Evolutionary conservation across 2,329 filamentous ascomycete genomes (phyloP).

Genomic region (Epichloe gansuensis): DNA sequence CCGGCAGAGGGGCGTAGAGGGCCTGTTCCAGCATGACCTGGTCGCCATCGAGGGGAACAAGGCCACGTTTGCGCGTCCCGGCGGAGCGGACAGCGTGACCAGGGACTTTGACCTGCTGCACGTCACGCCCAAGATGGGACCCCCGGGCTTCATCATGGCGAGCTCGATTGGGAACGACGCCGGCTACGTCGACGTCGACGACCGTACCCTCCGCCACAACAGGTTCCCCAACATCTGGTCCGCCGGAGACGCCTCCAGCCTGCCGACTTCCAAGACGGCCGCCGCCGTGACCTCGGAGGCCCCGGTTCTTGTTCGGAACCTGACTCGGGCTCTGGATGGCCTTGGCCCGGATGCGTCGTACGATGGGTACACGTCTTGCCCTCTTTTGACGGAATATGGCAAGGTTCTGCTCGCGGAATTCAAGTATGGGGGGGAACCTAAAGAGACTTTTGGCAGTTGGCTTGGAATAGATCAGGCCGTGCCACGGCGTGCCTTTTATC

Average conservation of each 20-base stretch:
- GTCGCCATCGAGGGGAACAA: constrained; percentile 38
- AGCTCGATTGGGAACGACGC: constrained; percentile 40
- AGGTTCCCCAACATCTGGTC: constrained; percentile 47
- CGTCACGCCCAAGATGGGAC: constrained; percentile 45
- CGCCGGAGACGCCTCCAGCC: constrained; percentile 43
- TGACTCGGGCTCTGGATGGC: constrained; percentile 31
- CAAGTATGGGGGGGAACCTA: constrained; percentile 48
- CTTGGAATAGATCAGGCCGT: constrained; percentile 44
- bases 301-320: constrained; percentile 36
- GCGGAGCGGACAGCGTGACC: constrained; percentile 30
- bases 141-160: constrained; percentile 39
- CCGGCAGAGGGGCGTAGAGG: constrained; percentile 41
- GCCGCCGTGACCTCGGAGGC: constrained; percentile 39
- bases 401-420: constrained; percentile 54
- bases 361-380: constrained; percentile 44
- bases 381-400: constrained; percentile 41
- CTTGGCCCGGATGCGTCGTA: constrained; percentile 31
- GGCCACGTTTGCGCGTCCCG: constrained; percentile 34
- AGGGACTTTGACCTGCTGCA: constrained; percentile 42
- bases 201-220: constrained; percentile 37
- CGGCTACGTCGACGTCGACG: constrained; percentile 45
- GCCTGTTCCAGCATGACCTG: constrained; percentile 45
- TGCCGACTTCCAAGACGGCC: constrained; percentile 44
- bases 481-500: constrained; percentile 44
- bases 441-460: constrained; percentile 45